phyloP scores from a whole-genome alignment of 371 early-diverging fungal species.

The Mortierella sp. region DNA sequence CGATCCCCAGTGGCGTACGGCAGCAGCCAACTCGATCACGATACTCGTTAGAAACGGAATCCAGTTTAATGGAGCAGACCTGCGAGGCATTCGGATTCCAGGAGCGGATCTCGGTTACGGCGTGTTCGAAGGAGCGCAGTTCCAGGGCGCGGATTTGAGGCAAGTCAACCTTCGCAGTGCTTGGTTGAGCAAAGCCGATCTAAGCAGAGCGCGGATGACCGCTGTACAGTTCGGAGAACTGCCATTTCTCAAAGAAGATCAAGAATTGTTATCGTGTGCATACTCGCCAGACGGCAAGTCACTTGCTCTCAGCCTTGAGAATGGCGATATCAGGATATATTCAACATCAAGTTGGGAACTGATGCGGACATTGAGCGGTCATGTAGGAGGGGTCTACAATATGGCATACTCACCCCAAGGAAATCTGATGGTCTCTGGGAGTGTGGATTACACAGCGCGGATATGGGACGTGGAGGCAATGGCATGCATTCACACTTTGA shows the following conservation, averaged over 20 bases:
- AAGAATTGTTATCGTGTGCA: not conserved
- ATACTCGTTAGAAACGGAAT: too few relatives aligned
- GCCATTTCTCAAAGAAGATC: too few relatives aligned
- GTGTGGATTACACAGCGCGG: too few relatives aligned
- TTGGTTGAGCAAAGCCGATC: not conserved
- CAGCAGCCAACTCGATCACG: slow-evolving; percentile 12
- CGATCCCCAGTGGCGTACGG: not conserved
- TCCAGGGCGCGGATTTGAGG: not conserved
- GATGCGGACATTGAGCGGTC: not conserved
- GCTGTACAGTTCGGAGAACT: too few relatives aligned
- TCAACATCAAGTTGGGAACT: too few relatives aligned
- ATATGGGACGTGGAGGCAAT: too few relatives aligned
- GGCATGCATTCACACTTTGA: too few relatives aligned
- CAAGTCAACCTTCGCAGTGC: not conserved
- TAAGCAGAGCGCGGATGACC: not conserved
- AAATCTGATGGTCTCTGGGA: not conserved
- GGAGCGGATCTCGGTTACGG: slow-evolving; percentile 1
- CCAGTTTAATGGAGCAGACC: too few relatives aligned
- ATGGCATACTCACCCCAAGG: slow-evolving; percentile 2
- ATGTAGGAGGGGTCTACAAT: not conserved
- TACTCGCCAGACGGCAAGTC: not conserved
- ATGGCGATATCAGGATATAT: not conserved
- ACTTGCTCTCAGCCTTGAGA: not conserved
- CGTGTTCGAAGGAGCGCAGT: not conserved
- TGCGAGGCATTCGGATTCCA: too few relatives aligned